Evolutionary conservation across 768 basidiomycete species (phyloP).

Genomic region (Boletus fagicola): DNA sequence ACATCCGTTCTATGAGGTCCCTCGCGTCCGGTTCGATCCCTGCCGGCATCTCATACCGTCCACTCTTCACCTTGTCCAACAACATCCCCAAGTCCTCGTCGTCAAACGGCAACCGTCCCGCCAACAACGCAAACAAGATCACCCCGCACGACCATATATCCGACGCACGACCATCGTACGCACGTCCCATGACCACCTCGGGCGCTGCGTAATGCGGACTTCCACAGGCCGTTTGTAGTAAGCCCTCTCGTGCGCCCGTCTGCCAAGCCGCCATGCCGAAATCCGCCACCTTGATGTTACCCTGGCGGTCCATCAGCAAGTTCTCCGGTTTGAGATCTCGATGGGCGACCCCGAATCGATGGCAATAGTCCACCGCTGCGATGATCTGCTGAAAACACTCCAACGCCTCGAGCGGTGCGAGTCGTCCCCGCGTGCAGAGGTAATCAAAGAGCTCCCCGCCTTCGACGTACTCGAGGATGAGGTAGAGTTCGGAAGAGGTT

Average conservation of each 20-base stretch:
- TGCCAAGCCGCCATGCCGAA: constrained; percentile 99
- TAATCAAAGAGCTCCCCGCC: constrained; percentile 95
- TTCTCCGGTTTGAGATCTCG: constrained; percentile 96
- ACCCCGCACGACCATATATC: constrained; percentile 98
- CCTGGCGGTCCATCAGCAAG: constrained; percentile 76
- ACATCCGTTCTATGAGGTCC: constrained; percentile 78
- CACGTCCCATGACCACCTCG: constrained; percentile 79
- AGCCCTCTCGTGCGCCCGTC: constrained; percentile 49
- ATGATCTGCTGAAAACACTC: constrained; percentile 94
- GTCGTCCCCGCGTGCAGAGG: constrained; percentile 73
- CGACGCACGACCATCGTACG: constrained; percentile 82
- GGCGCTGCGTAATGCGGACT: constrained; percentile 95
- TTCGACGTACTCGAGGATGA: constrained; percentile 93
- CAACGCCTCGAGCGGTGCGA: constrained; percentile 70
- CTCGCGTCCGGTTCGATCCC: constrained; percentile 68
- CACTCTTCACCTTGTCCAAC: constrained; percentile 77
- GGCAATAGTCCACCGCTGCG: constrained; percentile 86
- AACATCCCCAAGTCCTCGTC: constrained; percentile 77
- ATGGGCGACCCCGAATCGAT: constrained; percentile 92
- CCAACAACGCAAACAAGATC: constrained; percentile 86
- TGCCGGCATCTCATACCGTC: constrained; percentile 69
- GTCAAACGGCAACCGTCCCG: constrained; percentile 89
- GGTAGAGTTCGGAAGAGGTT: constrained; percentile 81
- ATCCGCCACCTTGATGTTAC: constrained; percentile 92
- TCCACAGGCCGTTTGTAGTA: constrained; percentile 85